Evolutionary conservation across 805 yeast species (phyloP).

Genomic region (Schwanniomyces vanrijiae): DNA sequence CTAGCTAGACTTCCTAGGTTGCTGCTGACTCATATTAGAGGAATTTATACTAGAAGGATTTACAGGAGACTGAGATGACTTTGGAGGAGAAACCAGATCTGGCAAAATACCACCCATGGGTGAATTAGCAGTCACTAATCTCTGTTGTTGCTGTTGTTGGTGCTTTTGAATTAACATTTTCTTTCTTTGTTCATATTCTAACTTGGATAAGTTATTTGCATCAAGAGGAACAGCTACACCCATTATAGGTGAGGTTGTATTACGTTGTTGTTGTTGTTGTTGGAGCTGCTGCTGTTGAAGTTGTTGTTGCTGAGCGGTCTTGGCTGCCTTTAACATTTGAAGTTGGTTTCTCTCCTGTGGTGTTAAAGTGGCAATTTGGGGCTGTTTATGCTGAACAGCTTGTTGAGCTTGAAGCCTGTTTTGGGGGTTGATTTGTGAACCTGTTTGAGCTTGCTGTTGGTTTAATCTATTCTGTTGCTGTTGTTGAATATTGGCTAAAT

Average conservation of each 20-base stretch:
- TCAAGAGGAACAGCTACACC: conserved; percentile 15
- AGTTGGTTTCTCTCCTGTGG: conserved; percentile 45
- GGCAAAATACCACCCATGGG: background rate
- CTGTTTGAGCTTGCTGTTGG: conserved; percentile 22
- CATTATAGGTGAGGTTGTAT: conserved; percentile 10
- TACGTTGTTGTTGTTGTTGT: conserved; percentile 16
- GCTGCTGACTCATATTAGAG: background rate
- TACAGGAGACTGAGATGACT: conserved; percentile 2
- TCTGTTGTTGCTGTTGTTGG: conserved; percentile 24
- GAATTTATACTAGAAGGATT: background rate
- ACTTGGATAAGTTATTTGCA: conserved; percentile 22
- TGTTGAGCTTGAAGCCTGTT: conserved; percentile 3
- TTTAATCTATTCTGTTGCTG: conserved; percentile 42
- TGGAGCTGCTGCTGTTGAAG: conserved; percentile 18
- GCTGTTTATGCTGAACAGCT: conserved; percentile 15
- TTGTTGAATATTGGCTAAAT: conserved; percentile 57
- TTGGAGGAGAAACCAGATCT: conserved; percentile 1
- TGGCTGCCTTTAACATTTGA: conserved; percentile 38
- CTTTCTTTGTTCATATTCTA: conserved; percentile 39
- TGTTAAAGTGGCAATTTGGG: conserved; percentile 37
- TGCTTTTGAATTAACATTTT: conserved; percentile 33
- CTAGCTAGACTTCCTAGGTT: background rate
- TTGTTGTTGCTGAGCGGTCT: conserved; percentile 29
- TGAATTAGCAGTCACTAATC: conserved; percentile 5
- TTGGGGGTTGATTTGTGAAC: background rate